A percentile compares a stretch with the other conserved stretches of the same genome.
Evolutionary conservation across 2,329 filamentous ascomycete genomes (phyloP).

Genomic region (Stagonosporopsis vannaccii): DNA sequence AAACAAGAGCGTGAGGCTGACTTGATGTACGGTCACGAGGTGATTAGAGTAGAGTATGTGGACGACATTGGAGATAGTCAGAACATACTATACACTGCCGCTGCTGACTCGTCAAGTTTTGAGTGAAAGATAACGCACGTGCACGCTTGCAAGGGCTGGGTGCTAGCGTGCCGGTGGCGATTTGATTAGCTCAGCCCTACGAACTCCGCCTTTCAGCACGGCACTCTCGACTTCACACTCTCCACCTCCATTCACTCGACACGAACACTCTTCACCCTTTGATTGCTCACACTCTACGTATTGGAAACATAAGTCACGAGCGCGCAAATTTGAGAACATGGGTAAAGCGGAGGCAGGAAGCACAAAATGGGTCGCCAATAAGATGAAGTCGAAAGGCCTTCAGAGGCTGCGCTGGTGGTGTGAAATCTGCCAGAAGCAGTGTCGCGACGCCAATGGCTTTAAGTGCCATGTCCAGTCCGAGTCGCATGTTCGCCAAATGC

Average conservation of each 20-base stretch:
- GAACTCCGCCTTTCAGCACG: conserved; percentile 2
- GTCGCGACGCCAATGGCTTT: conserved; percentile 79
- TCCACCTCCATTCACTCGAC: too few species aligned
- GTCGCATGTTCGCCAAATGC: conserved; percentile 87
- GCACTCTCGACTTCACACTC: not conserved
- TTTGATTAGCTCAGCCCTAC: conserved; percentile 13
- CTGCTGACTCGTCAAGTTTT: not conserved
- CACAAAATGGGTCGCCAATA: conserved; percentile 89
- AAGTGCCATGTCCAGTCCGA: conserved; percentile 80
- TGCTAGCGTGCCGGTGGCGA: conserved; percentile 14
- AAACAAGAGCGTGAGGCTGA: conserved; percentile 36
- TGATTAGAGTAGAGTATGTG: not conserved
- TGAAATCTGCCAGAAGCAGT: conserved; percentile 76
- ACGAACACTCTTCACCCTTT: not conserved
- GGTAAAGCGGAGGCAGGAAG: conserved; percentile 90
- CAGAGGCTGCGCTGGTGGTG: conserved; percentile 91
- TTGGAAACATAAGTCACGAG: not conserved
- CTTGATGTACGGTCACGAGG: conserved; percentile 2
- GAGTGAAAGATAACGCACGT: not conserved
- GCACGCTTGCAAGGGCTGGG: not conserved
- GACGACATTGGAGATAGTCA: not conserved
- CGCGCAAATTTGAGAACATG: conserved; percentile 62
- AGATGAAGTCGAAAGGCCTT: conserved; percentile 72
- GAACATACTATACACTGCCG: not conserved
- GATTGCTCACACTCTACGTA: not conserved